Conservation (phyloP, 352 stramenopile species). For the Phytophthora parvispora region DNA sequence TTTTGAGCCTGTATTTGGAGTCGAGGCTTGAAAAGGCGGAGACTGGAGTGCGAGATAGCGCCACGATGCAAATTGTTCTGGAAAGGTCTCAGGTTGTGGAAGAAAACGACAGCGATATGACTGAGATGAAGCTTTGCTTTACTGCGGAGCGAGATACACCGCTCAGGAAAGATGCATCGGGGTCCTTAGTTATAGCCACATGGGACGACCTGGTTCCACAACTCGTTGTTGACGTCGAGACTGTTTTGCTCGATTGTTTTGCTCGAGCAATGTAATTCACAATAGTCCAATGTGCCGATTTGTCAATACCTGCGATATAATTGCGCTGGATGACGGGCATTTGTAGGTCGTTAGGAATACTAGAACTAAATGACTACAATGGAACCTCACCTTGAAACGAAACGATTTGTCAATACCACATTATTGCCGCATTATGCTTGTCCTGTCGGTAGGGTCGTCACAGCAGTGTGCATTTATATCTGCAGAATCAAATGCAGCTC, state of each 20-base stretch:
- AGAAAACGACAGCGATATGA: neutral
- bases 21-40: neutral
- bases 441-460: too few species aligned
- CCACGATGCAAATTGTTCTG: neutral
- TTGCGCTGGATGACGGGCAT: neutral
- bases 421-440: too few species aligned
- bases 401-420: too few species aligned
- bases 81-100: neutral
- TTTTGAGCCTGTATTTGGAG: neutral
- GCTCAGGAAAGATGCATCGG: neutral
- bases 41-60: neutral
- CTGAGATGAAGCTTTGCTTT: neutral
- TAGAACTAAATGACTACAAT: too few species aligned
- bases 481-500: too few species aligned
- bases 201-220: neutral
- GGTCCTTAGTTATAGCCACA: neutral
- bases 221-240: neutral
- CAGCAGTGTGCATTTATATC: too few species aligned
- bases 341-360: too few species aligned
- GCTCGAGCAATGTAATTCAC: too few species aligned
- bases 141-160: neutral
- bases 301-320: too few species aligned
- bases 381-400: too few species aligned
- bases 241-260: neutral
- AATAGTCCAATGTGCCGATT: too few species aligned